Evolutionary conservation across 2,329 filamentous ascomycete genomes (phyloP), one percentile per base, ranked within the genome.

Genomic region (Botrytis cinerea): DNA sequence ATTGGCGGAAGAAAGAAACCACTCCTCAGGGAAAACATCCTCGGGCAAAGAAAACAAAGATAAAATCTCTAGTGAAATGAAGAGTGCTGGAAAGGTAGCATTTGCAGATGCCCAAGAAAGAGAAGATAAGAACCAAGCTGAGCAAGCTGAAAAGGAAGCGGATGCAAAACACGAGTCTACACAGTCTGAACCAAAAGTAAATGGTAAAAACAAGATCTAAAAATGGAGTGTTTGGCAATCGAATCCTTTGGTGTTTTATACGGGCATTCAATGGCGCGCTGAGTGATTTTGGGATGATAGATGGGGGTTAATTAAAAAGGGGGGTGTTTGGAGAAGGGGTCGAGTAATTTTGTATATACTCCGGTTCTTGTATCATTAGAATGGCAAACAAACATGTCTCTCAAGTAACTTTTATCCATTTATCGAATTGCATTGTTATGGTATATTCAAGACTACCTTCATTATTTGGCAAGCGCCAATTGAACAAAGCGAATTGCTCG

Each of bases 1-100:
- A 93, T 92, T 66, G 96, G 93, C 75, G 22, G 38, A 35, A 43
- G 48, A 72, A 61, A 40, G 14, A 16, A 73, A 73, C 6, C 25
- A 48, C 40, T 46, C 59, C 43, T 64, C 71, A 63, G 74, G 66
- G 22, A 57, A 68, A 45, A 67, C 70, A 48, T 25, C 74, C 81
- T 93, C 96, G 76, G 92, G 93, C 46, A 89, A 88, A 78, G 82
- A 83, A 45, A 70, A 75, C 5, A 82, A 85, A 63, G 82, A 83
- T 74, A 86, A 84, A 38, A 71, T 62, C 22, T 61, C 68, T 22
- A 48, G 22, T 9, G 69, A 63, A 45, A 63, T 71, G 69, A 91
- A 89, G 69, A 81, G 80, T 57, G 75, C 74, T 1, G 76, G 78
- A 40, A 76, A 77, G 28, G 71, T 77, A 14, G 74, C 76, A 38